Evolutionary conservation across 139 green algal species (phyloP).

Genomic region (Picochlorum sp.): DNA sequence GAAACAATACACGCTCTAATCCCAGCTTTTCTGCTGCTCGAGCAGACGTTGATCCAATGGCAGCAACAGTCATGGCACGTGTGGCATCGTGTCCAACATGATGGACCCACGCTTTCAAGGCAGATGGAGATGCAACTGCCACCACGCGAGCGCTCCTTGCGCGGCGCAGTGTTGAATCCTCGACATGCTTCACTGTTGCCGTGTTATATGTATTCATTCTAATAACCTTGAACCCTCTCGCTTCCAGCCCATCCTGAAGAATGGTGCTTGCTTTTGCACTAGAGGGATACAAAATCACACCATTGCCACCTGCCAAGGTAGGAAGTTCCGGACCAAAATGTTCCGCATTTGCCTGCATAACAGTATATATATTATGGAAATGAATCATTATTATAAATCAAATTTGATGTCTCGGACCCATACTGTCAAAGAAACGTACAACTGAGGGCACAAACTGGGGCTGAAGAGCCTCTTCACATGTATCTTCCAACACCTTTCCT

Average conservation of each 20-base stretch:
- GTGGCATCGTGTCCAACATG: slow-evolving; percentile 39
- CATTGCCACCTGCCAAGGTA: slow-evolving; percentile 32
- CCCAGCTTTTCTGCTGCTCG: slow-evolving; percentile 44
- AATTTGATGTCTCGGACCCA: background rate
- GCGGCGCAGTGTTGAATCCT: slow-evolving; percentile 21
- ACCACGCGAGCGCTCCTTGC: slow-evolving; percentile 54
- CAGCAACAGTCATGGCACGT: slow-evolving; percentile 39
- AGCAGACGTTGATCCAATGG: slow-evolving; percentile 74
- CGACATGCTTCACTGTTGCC: slow-evolving; percentile 37
- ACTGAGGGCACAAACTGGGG: slow-evolving; percentile 25
- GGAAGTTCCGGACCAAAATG: slow-evolving; percentile 68
- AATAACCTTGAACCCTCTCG: slow-evolving; percentile 54
- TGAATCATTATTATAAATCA: background rate
- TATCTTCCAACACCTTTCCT: slow-evolving; percentile 36
- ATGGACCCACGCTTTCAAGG: slow-evolving; percentile 73
- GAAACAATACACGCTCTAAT: slow-evolving; percentile 42
- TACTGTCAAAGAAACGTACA: background rate
- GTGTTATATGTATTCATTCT: slow-evolving; percentile 86
- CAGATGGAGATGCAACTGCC: slow-evolving; percentile 75
- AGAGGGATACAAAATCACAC: slow-evolving; percentile 71
- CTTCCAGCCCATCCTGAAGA: slow-evolving; percentile 56
- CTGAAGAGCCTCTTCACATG: slow-evolving; percentile 13
- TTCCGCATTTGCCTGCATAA: slow-evolving; percentile 56
- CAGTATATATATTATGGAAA: slow-evolving; percentile 1
- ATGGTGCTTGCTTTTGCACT: slow-evolving; percentile 45